A percentile compares a stretch with the other conserved stretches of the same genome.
These are phyloP conservation scores for Jatropha curcas DNA, from an alignment of 345 rosid species.

Conservation along the genomic window DNA sequence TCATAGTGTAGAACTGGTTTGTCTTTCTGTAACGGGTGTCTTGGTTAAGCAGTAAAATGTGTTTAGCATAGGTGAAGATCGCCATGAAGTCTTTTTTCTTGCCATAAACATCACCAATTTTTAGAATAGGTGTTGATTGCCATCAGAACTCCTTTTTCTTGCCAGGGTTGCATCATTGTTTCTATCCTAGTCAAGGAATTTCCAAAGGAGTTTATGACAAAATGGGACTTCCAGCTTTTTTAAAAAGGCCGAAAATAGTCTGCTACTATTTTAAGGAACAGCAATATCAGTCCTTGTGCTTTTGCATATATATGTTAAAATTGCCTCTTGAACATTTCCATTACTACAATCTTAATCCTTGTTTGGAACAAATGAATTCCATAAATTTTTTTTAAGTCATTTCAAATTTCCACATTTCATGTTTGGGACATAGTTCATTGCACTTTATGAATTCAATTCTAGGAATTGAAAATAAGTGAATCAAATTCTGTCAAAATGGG, in stretches of 20 bases:
- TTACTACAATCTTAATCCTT: background rate
- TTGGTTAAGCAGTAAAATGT: background rate
- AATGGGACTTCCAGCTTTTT: too few species aligned
- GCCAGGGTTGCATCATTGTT: background rate
- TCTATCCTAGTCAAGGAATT: background rate
- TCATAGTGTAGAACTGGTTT: background rate
- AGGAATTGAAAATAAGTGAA: too few species aligned
- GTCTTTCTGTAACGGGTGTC: background rate
- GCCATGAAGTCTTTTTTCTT: background rate
- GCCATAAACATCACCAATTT: too few species aligned
- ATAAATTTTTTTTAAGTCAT: too few species aligned
- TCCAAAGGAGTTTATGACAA: too few species aligned
- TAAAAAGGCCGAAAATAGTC: background rate
- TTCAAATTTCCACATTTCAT: too few species aligned
- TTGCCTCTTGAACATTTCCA: background rate
- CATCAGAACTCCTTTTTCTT: too few species aligned
- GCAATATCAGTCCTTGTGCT: background rate
- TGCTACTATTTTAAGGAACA: background rate
- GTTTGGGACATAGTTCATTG: too few species aligned
- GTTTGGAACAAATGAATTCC: too few species aligned
- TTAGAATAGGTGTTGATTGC: too few species aligned
- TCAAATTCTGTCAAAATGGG: too few species aligned
- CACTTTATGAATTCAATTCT: too few species aligned
- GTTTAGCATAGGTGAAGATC: background rate
- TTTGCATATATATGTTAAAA: background rate